Conservation (phyloP, 345 rosid species). For the Eucalyptus victrix region DNA sequence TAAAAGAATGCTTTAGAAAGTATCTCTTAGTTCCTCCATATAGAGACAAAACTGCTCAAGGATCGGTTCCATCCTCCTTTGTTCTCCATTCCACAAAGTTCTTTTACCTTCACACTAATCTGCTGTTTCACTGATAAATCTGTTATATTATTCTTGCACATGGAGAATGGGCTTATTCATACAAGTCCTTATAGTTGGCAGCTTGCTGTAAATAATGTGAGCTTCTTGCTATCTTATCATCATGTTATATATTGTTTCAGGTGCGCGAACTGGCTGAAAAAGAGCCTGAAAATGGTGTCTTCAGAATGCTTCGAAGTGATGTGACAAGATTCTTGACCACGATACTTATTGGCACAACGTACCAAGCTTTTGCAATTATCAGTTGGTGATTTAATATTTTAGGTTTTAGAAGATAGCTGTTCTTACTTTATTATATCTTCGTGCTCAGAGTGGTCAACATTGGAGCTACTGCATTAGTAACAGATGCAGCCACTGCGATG, state of each 20-base stretch:
- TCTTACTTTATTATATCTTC: conserved; percentile 4
- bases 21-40: neutral
- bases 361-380: conserved; percentile 8
- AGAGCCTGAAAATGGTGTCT: conserved; percentile 91
- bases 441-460: conserved; percentile 77
- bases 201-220: neutral
- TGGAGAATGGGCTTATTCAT: neutral
- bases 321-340: conserved; percentile 98
- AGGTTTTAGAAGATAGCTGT: neutral
- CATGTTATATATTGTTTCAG: conserved; percentile 19
- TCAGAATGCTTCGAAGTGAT: conserved; percentile 92
- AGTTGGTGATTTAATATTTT: neutral
- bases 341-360: conserved; percentile 99
- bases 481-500: conserved; percentile 95
- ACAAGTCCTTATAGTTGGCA: neutral
- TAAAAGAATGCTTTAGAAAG: neutral
- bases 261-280: conserved; percentile 95
- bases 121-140: neutral
- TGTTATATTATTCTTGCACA: neutral
- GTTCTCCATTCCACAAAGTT: neutral
- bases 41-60: neutral
- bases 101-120: neutral
- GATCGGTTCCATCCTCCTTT: neutral
- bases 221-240: neutral
- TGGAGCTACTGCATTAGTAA: conserved; percentile 98